A percentile compares a stretch with the other conserved stretches of the same genome.
Conservation (phyloP, 352 stramenopile species). For the Globisporangium apiculatum region DNA sequence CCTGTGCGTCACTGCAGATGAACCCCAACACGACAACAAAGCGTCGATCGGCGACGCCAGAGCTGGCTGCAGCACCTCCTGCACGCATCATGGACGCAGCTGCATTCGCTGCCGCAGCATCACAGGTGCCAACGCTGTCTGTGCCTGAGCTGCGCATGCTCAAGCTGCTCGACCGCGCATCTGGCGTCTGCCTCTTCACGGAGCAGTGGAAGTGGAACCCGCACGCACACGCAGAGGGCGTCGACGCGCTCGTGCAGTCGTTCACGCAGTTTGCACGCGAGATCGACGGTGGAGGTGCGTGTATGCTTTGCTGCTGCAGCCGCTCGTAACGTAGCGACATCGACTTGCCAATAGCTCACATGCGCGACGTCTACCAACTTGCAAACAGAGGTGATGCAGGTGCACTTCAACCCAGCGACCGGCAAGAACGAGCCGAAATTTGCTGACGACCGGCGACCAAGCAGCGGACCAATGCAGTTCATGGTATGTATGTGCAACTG, state of each 20-base stretch:
- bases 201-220: constrained; percentile 79
- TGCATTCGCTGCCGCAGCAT: too few species aligned
- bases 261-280: constrained; percentile 82
- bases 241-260: constrained; percentile 74
- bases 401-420: constrained; percentile 48
- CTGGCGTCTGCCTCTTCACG: constrained; percentile 68
- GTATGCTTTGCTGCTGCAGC: background rate
- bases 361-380: background rate
- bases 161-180: constrained; percentile 63
- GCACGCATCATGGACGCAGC: background rate
- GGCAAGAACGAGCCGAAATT: constrained; percentile 14
- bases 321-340: background rate
- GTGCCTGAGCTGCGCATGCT: constrained; percentile 55
- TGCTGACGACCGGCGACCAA: constrained; percentile 10
- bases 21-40: background rate
- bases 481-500: constrained; percentile 5
- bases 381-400: constrained; percentile 49
- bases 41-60: background rate
- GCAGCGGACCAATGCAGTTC: constrained; percentile 15
- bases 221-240: constrained; percentile 58
- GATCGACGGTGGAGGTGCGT: constrained; percentile 68
- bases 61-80: background rate
- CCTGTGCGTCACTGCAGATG: too few species aligned
- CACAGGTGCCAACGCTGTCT: background rate
- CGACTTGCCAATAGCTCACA: background rate